Evolutionary conservation across 2,329 filamentous ascomycete species (phyloP), one percentile per base, ranked within the genome.

Genomic region (Arthrobotrys musiformis): DNA sequence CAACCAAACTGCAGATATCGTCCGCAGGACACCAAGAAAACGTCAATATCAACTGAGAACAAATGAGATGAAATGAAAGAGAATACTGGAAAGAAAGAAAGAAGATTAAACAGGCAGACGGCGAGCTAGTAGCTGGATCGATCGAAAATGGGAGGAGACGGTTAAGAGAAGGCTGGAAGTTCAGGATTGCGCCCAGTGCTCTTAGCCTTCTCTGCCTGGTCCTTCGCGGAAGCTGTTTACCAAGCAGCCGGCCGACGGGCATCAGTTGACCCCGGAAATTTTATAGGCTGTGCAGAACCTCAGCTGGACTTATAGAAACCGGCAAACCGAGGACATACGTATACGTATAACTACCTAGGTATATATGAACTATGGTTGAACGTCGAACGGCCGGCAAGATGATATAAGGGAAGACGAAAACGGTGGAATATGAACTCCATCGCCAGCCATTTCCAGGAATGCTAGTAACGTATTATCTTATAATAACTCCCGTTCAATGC

Each of bases 181-280:
- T n/a, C n/a, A n/a, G 54, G 54, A 58, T 58, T 58, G 54, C 54
- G 54, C 54, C 54, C 33, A 58, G 54, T 28, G n/a, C 6, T 50
- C 54, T 58, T 58, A 40, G 54, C 54, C 54, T 58, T 58, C 54
- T 58, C 54, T 58, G 54, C 54, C 54, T 58, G 30, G 54, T 58
- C 33, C 30, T 58, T 58, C 54, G 54, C 54, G 54, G 54, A 58
- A 58, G 54, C 54, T 58, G 54, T 58, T 58, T 24, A 58, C 33
- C 33, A 58, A n/a, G 54, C 54, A 40, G 54, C 54, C 54, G 54
- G 54, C 54, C 54, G 54, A 58, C 33, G 33, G 54, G 33, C 9
- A 58, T 58, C 54, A 58, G 33, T 40, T 58, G 54, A 58, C 33
- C 54, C 54, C 54, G 33, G 54, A 19, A 58, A 58, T 24, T 40